Conservation (phyloP, 2,329 filamentous ascomycete species). For the Penicillium vulpinum region DNA sequence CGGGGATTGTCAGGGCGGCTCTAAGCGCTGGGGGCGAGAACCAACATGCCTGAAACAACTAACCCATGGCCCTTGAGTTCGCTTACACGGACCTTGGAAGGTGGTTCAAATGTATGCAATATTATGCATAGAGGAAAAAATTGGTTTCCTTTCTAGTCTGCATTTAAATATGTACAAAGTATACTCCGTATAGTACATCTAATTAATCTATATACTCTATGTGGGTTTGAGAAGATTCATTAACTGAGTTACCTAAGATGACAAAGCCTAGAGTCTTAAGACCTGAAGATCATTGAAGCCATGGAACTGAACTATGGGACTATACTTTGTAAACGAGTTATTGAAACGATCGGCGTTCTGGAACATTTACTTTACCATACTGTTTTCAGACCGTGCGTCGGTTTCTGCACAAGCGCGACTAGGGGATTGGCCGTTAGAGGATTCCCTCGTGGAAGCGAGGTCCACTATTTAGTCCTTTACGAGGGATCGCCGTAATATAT, state of each 20-base stretch:
- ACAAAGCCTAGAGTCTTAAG: constrained; percentile 1
- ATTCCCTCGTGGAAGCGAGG: constrained; percentile 29
- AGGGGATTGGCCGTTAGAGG: constrained; percentile 22
- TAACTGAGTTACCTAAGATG: constrained; percentile 4
- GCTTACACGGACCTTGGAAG: constrained; percentile 21
- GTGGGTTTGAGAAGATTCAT: too few species aligned
- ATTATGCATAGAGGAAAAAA: neutral
- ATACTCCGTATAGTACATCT: neutral
- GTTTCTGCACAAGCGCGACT: constrained; percentile 19
- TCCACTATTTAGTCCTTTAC: constrained; percentile 22
- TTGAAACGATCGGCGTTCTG: constrained; percentile 25
- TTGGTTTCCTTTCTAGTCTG: neutral
- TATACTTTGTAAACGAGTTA: neutral
- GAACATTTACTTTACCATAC: constrained; percentile 15
- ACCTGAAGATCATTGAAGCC: constrained; percentile 12
- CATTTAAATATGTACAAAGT: too few species aligned
- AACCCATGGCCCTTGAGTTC: constrained; percentile 14
- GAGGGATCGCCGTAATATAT: constrained; percentile 17
- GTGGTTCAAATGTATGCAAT: neutral
- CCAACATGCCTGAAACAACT: constrained; percentile 1
- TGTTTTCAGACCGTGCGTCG: constrained; percentile 16
- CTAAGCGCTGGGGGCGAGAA: constrained; percentile 20
- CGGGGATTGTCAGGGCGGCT: constrained; percentile 13
- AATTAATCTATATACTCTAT: neutral
- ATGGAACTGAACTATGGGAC: neutral